Base-by-base conservation (phyloP, 2,329 filamentous ascomycete species). In the Pseudogymnoascus sp. region DNA sequence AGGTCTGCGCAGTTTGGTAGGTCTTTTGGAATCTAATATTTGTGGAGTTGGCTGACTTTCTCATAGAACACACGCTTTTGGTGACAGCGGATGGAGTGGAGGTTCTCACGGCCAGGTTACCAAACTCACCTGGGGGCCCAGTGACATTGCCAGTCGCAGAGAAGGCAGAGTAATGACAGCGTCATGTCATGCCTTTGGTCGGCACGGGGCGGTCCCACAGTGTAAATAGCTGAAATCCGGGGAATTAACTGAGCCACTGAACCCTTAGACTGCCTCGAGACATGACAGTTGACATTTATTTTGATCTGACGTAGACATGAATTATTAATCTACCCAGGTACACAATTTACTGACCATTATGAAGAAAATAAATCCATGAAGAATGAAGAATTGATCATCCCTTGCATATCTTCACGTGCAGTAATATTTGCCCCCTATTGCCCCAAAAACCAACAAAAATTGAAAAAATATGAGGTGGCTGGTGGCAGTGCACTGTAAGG, bases 1-100 rank as follows among this genome's bases (percentile, higher is more conserved):
- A 82, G 85, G 73, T 96, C 93, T 15, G 95, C 95, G 9, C 95
- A 99, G 74, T 99, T 99, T 72, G 89, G 88, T 91, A 78, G 75
- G 86, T 76, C 62, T 29, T 21, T 19, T 37, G 40, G 23, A 29
- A 29, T 31, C 7, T 42, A 38, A 7, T 15, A 50, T 42, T 11
- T 21, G 21, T 29, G 23, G 35, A 13, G 15, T 19, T 15, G 60
- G 60, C 67, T 72, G 65, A 72, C 62, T 46, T 50, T 23, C n/a
- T 33, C 2, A 40, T 64, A 84, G 90, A 96, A 75, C 91, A 96
- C 73, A 95, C 90, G 0, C 78, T 96, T 61, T 79, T 96, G 9
- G 90, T 96, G 2, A 96, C 91, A 0, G 89, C 92, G 71, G 84
- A 88, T 68, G 91, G 91, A 1, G 88, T 92, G 6, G 91, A 96